Conservation (phyloP, 371 early-diverging fungal species). For the Mortierella sp. region DNA sequence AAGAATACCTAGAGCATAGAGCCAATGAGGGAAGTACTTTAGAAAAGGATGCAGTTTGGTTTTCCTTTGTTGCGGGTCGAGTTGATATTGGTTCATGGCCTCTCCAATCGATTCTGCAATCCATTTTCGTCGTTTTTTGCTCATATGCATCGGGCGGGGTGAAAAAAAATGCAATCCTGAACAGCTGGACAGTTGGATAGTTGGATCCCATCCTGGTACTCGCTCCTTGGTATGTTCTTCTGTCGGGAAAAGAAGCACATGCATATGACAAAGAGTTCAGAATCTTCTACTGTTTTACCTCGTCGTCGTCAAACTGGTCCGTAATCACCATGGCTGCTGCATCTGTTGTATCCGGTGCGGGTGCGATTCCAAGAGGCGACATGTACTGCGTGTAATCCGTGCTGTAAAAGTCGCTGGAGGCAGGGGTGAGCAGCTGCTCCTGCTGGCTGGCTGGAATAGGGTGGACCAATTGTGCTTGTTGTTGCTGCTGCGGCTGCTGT, state of each 20-base stretch:
- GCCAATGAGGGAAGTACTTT: constrained; percentile 1
- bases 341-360: constrained; percentile 47
- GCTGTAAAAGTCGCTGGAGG: constrained; percentile 42
- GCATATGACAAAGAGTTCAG: background rate
- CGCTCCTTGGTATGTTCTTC: background rate
- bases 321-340: constrained; percentile 45
- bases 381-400: constrained; percentile 55
- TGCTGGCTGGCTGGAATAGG: constrained; percentile 37
- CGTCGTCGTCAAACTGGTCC: constrained; percentile 57
- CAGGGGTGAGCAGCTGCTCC: constrained; percentile 51
- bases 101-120: background rate
- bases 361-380: constrained; percentile 49
- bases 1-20: constrained; percentile 64
- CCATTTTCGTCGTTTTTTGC: constrained; percentile 7
- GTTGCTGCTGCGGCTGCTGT: constrained; percentile 30
- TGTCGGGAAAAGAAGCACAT: background rate
- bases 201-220: constrained; percentile 7
- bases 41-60: constrained; percentile 10
- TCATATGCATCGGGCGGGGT: background rate
- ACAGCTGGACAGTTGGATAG: background rate
- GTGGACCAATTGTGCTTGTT: constrained; percentile 25
- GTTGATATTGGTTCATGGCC: constrained; percentile 7
- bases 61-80: background rate
- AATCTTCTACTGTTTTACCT: constrained; percentile 27
- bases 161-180: background rate